A percentile compares a stretch with the other conserved stretches of the same genome.
Evolutionary conservation across 768 basidiomycete species (phyloP).

Genomic region (Sporobolomyces roseus): DNA sequence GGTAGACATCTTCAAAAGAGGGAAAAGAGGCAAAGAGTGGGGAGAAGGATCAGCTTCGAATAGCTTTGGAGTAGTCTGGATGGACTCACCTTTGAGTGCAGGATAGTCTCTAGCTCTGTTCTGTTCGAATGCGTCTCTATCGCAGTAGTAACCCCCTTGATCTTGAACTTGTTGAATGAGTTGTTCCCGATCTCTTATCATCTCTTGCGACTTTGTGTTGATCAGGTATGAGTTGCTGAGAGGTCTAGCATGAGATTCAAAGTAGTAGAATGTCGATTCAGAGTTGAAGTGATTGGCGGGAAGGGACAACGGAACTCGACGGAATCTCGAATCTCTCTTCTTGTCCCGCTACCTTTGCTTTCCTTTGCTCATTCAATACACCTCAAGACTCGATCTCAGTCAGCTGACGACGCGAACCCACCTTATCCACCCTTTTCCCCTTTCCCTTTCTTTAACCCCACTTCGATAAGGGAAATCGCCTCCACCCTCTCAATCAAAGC

Average conservation of each 20-base stretch:
- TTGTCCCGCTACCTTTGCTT: neutral
- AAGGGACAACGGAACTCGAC: neutral
- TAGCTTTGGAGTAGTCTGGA: neutral
- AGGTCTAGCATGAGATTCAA: neutral
- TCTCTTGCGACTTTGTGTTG: neutral
- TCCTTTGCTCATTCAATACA: neutral
- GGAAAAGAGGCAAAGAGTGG: too few relatives aligned
- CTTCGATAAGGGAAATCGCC: too few relatives aligned
- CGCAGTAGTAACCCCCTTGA: neutral
- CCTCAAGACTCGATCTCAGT: neutral
- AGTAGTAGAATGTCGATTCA: neutral
- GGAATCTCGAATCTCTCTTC: neutral
- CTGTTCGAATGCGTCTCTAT: neutral
- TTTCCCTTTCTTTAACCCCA: too few relatives aligned
- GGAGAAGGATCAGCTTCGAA: neutral
- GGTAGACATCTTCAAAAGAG: constrained; percentile 24
- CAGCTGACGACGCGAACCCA: too few relatives aligned
- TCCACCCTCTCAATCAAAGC: neutral
- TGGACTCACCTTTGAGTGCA: constrained; percentile 26
- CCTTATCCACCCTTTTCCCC: too few relatives aligned
- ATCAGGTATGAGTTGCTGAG: neutral
- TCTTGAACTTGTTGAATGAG: neutral
- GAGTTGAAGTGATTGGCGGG: neutral
- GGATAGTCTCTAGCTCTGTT: constrained; percentile 22
- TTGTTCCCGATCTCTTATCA: neutral